Conservation (phyloP, 2,329 filamentous ascomycete species). For the Botryosphaeria agaves region DNA sequence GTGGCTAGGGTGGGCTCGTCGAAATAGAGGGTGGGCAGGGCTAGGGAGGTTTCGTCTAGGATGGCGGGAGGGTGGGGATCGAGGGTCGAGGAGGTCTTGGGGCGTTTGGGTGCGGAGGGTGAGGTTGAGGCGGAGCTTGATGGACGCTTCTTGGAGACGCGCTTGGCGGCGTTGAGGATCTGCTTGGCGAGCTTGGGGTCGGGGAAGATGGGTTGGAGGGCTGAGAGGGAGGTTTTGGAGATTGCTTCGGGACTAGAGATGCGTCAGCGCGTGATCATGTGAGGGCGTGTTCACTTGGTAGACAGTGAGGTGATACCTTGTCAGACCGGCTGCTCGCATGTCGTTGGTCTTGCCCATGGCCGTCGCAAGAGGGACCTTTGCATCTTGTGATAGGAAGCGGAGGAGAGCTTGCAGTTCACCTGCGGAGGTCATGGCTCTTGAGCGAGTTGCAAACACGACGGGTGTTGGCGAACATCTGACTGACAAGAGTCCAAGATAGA, state of each 20-base stretch:
- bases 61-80: slow-evolving; percentile 28
- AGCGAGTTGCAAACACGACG: too few species aligned
- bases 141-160: slow-evolving; percentile 35
- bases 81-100: slow-evolving; percentile 5
- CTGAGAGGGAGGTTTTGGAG: slow-evolving; percentile 27
- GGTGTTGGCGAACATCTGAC: too few species aligned
- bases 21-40: slow-evolving; percentile 34
- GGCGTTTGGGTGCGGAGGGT: slow-evolving; percentile 20
- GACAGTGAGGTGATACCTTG: slow-evolving; percentile 30
- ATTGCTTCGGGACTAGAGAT: slow-evolving; percentile 25
- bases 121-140: slow-evolving; percentile 16
- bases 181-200: slow-evolving; percentile 40
- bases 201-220: slow-evolving; percentile 24
- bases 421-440: slow-evolving; percentile 1
- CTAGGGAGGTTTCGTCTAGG: slow-evolving; percentile 44
- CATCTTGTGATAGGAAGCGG: slow-evolving; percentile 40
- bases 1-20: slow-evolving; percentile 42
- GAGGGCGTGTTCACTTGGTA: slow-evolving; percentile 1
- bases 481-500: too few species aligned
- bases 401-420: slow-evolving; percentile 28
- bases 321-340: slow-evolving; percentile 32
- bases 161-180: slow-evolving; percentile 38
- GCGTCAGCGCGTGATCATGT: slow-evolving; percentile 1
- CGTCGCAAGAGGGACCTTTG: slow-evolving; percentile 35
- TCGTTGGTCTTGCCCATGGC: slow-evolving; percentile 37